Evolutionary conservation across 208 protist genomes (phyloP), one percentile per base, ranked within the genome.

Genomic region (Acanthamoeba culbertsoni): DNA sequence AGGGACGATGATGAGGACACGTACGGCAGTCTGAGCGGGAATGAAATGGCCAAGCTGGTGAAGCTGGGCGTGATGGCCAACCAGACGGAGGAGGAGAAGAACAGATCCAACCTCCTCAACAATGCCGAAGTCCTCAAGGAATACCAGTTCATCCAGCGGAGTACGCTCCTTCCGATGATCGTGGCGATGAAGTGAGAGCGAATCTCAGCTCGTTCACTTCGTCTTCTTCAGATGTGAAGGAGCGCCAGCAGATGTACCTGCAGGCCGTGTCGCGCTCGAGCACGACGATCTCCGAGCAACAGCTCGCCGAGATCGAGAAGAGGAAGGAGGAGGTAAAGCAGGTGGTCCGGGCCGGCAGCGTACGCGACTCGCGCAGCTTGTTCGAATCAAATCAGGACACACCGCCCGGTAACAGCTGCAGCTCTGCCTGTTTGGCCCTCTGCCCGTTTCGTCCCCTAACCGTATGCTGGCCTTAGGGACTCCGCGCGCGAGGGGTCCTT

Each of bases 11-110:
- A 90, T 10, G 82, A 90, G 18, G 55, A 71, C 55, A 84, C 73
- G 10, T 84, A 84, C 28, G 48, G 42, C 82, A 90, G 35, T 40
- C 45, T 90, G 40, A 90, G 82, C 53, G 57, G 82, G 6, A 59
- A 68, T 4, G 82, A 90, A 26, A 62, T 23, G 55, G 57, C 82
- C 6, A 20, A 53, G 6, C 53, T 90, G 10, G 82, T 35, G 35
- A 68, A 62, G 37, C 37, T 90, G 48, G 82, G 82, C 18, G 57
- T 90, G 16, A 90, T 90, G 57, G 55, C 62, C 5, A 90, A 90
- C 26, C 82, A 62, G 48, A 90, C 82, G 33, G 82, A 90, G 35
- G 82, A 90, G 45, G 82, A 90, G 57, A 90, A 68, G 82, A 90
- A 59, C 33, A 45, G 48, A 37, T 62, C 48, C 48, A 90, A 71